These are phyloP conservation scores for Cornus controversa DNA, from an alignment of 148 eudicot genomes.

Conservation along the genomic window DNA sequence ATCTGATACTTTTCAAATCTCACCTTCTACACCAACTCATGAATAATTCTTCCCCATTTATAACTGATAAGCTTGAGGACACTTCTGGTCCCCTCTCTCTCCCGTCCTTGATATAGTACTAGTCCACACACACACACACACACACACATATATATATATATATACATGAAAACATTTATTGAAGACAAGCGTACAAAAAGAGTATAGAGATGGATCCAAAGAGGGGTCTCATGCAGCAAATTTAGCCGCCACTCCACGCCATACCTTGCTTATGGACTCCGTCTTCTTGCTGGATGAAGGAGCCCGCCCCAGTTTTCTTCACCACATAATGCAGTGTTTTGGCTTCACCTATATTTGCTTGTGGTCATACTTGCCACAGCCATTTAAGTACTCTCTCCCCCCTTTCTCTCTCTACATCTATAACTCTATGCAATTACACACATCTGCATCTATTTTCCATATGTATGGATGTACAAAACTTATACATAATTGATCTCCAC, in stretches of 20 bases:
- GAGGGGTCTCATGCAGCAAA: background rate
- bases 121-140: no score
- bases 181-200: no score
- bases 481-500: slow-evolving; percentile 2
- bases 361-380: slow-evolving; percentile 45
- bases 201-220: background rate
- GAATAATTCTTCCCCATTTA: background rate
- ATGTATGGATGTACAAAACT: no score
- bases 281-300: slow-evolving; percentile 48
- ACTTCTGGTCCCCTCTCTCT: background rate
- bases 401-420: background rate
- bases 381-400: slow-evolving; percentile 25
- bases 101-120: no score
- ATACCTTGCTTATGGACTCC: slow-evolving; percentile 45
- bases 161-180: background rate
- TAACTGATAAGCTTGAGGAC: no score
- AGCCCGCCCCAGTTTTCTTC: slow-evolving; percentile 42
- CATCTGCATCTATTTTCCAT: no score
- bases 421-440: background rate
- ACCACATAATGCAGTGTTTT: slow-evolving; percentile 42
- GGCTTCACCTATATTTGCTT: slow-evolving; percentile 69
- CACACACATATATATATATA: no score
- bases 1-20: background rate
- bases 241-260: no score
- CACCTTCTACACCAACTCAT: background rate